Percentiles rank a stretch among this genome's conserved stretches.
phyloP scores from a whole-genome alignment of 1,284 basidiomycete species.

The Malassezia sp. region DNA sequence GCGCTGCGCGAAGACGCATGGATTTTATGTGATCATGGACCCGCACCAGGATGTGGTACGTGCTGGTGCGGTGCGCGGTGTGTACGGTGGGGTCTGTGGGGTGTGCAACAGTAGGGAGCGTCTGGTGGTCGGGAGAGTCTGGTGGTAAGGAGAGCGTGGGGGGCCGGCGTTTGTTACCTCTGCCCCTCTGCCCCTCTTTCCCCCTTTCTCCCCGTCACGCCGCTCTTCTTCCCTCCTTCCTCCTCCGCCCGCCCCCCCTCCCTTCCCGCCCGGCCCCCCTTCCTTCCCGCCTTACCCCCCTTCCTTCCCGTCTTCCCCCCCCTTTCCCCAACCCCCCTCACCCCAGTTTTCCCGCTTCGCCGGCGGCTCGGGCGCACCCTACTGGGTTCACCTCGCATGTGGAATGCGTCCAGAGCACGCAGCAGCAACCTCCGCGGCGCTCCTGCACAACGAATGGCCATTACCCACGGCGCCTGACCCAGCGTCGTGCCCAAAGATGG shows the following conservation, averaged over 20 bases:
- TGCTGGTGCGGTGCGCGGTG: constrained; percentile 24
- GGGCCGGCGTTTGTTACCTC: too few species aligned
- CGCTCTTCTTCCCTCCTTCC: too few species aligned
- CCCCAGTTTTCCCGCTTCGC: constrained; percentile 88
- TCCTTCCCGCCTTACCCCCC: too few species aligned
- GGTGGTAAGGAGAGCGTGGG: too few species aligned
- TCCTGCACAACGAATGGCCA: constrained; percentile 81
- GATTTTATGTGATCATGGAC: constrained; percentile 88
- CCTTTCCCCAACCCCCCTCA: too few species aligned
- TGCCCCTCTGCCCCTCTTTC: too few species aligned
- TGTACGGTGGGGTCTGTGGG: background rate
- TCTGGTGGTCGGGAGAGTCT: too few species aligned
- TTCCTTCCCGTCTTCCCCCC: too few species aligned
- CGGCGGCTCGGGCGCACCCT: constrained; percentile 88
- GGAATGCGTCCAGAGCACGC: constrained; percentile 78
- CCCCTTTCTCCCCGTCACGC: too few species aligned
- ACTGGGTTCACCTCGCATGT: constrained; percentile 84
- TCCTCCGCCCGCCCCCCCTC: too few species aligned
- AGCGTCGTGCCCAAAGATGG: constrained; percentile 68
- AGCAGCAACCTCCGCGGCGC: constrained; percentile 70
- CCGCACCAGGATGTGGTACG: constrained; percentile 90
- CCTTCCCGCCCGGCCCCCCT: too few species aligned
- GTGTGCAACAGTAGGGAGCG: too few species aligned
- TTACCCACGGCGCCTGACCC: constrained; percentile 58
- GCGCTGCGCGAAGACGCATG: constrained; percentile 79